A percentile compares a stretch with the other conserved stretches of the same genome.
Conservation (phyloP, 1,284 basidiomycete species). For the Trichosporon sp. region DNA sequence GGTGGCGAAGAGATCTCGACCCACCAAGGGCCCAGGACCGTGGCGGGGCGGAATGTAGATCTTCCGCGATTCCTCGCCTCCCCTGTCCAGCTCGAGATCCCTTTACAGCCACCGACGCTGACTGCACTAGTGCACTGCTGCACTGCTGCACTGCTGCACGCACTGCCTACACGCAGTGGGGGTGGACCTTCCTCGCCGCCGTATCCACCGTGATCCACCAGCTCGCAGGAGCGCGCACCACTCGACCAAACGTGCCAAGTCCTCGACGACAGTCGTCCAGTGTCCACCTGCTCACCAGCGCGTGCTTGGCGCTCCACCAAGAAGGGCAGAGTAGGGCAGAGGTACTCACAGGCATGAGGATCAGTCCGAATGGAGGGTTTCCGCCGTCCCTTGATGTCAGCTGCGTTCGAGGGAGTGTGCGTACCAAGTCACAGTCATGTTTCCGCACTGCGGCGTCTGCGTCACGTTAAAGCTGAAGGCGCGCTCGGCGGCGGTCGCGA, state of each 20-base stretch:
- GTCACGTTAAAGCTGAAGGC: neutral
- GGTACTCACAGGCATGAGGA: neutral
- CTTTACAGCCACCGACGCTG: neutral
- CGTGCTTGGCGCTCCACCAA: no score
- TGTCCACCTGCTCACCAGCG: no score
- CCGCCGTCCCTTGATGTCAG: neutral
- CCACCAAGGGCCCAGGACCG: neutral
- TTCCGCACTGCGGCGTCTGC: neutral
- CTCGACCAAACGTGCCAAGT: neutral
- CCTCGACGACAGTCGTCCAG: no score
- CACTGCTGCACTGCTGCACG: no score
- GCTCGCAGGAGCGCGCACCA: no score
- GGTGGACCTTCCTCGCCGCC: no score
- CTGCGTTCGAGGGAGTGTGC: neutral
- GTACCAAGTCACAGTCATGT: neutral
- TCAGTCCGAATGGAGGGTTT: neutral
- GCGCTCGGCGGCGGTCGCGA: neutral
- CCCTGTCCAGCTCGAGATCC: neutral
- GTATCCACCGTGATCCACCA: no score
- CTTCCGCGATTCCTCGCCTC: neutral
- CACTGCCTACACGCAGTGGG: no score
- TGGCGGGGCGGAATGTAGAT: neutral
- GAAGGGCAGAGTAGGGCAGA: neutral
- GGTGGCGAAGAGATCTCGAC: neutral
- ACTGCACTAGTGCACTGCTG: no score